phyloP scores from a whole-genome alignment of 1,284 basidiomycete species.

The Rugiboletus extremiorientalis region DNA sequence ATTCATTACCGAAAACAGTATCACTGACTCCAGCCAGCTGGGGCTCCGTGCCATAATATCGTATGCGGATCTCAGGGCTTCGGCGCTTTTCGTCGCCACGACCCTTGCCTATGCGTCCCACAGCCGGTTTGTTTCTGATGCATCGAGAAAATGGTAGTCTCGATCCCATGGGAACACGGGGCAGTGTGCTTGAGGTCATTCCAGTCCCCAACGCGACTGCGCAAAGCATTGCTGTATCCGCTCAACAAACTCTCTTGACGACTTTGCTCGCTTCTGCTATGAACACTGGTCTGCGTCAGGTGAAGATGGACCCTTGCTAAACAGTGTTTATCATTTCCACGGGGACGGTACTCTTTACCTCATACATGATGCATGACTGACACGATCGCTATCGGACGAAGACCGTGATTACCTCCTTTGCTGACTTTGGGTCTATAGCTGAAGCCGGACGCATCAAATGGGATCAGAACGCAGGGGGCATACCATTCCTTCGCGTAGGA shows the following conservation, averaged over 20 bases:
- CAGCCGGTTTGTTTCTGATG: neutral
- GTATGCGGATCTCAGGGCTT: neutral
- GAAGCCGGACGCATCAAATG: slow-evolving; percentile 17
- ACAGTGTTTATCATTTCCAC: slow-evolving; percentile 20
- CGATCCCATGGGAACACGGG: too few species aligned
- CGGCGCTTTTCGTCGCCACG: neutral
- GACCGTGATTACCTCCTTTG: slow-evolving; percentile 16
- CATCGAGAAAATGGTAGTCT: too few species aligned
- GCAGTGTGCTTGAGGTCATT: too few species aligned
- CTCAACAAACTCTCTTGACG: too few species aligned
- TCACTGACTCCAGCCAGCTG: neutral
- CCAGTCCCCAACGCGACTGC: neutral
- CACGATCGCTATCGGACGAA: neutral
- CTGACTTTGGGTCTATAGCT: slow-evolving; percentile 6
- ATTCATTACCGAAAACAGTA: neutral
- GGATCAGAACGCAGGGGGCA: slow-evolving; percentile 3
- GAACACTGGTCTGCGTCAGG: slow-evolving; percentile 23
- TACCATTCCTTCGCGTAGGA: slow-evolving; percentile 2
- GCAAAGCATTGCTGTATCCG: too few species aligned
- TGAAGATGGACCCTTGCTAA: slow-evolving; percentile 10
- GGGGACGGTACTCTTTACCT: slow-evolving; percentile 18
- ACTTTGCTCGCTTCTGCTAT: neutral
- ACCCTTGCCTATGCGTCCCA: too few species aligned
- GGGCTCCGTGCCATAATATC: too few species aligned
- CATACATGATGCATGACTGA: neutral